A percentile compares a stretch with the other conserved stretches of the same genome.
Conservation (phyloP, 768 basidiomycete species). For the Hirschioporus abietinus region DNA sequence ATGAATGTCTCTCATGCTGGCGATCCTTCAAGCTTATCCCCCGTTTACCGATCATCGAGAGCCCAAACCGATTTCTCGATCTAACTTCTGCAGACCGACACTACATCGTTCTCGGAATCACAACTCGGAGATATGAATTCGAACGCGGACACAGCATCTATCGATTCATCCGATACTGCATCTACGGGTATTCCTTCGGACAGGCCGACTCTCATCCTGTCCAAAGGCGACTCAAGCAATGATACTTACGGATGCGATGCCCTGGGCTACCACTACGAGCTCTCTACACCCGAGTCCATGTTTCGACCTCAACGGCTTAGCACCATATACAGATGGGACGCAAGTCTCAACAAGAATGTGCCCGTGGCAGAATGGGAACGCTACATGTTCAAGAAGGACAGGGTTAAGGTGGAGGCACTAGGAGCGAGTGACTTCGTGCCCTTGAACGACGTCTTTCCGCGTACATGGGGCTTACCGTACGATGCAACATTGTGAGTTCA, state of each 20-base stretch:
- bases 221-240: not conserved
- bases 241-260: not conserved
- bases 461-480: not conserved
- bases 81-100: no score
- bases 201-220: not conserved
- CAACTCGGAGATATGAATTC: no score
- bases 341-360: not conserved
- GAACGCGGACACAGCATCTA: no score
- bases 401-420: not conserved
- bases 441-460: not conserved
- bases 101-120: no score
- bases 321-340: not conserved
- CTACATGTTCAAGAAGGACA: not conserved
- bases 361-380: not conserved
- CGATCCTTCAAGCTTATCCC: no score
- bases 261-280: not conserved
- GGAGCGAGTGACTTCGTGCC: not conserved
- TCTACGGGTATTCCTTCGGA: not conserved
- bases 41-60: no score
- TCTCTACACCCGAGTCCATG: not conserved
- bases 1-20: no score
- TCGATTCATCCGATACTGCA: not conserved
- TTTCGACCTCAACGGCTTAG: not conserved
- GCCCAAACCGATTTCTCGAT: no score
- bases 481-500: not conserved